These are phyloP conservation scores for Wickerhamomyces alni DNA, from an alignment of 805 yeast genomes.

Conservation along the genomic window DNA sequence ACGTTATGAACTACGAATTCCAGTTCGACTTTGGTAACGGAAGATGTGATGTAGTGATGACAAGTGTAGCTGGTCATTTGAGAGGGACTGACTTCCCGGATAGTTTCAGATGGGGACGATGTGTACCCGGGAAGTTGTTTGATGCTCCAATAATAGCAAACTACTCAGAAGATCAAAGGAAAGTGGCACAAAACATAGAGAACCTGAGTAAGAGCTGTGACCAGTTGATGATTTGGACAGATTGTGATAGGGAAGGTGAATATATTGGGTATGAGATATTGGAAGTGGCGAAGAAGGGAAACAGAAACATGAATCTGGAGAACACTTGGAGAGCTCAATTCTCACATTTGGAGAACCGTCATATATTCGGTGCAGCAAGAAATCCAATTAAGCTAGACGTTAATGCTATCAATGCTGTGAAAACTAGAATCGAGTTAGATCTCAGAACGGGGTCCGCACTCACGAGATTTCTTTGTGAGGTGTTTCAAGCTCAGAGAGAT, in stretches of 20 bases:
- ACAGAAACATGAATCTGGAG: slow-evolving; percentile 38
- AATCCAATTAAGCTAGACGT: slow-evolving; percentile 59
- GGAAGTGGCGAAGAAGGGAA: slow-evolving; percentile 52
- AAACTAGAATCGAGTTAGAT: slow-evolving; percentile 82
- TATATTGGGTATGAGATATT: slow-evolving; percentile 82
- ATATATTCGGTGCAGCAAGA: slow-evolving; percentile 68
- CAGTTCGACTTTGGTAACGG: slow-evolving; percentile 55
- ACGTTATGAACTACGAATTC: slow-evolving; percentile 76
- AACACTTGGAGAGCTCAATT: slow-evolving; percentile 72
- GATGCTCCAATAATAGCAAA: slow-evolving; percentile 56
- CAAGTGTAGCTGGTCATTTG: slow-evolving; percentile 88
- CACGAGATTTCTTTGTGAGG: slow-evolving; percentile 69
- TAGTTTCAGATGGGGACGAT: slow-evolving; percentile 58
- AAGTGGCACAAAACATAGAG: slow-evolving; percentile 60
- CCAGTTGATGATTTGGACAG: slow-evolving; percentile 91
- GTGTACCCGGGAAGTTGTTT: slow-evolving; percentile 60
- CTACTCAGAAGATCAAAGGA: slow-evolving; percentile 33
- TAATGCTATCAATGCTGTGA: slow-evolving; percentile 75
- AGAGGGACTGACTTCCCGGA: slow-evolving; percentile 59
- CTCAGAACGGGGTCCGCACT: slow-evolving; percentile 84
- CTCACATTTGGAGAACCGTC: slow-evolving; percentile 78
- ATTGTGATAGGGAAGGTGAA: slow-evolving; percentile 97
- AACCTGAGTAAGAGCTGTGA: slow-evolving; percentile 56
- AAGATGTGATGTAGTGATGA: slow-evolving; percentile 76
- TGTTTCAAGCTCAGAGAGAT: slow-evolving; percentile 29